Evolutionary conservation across 768 basidiomycete species (phyloP).

Genomic region (Ramaria sp.): DNA sequence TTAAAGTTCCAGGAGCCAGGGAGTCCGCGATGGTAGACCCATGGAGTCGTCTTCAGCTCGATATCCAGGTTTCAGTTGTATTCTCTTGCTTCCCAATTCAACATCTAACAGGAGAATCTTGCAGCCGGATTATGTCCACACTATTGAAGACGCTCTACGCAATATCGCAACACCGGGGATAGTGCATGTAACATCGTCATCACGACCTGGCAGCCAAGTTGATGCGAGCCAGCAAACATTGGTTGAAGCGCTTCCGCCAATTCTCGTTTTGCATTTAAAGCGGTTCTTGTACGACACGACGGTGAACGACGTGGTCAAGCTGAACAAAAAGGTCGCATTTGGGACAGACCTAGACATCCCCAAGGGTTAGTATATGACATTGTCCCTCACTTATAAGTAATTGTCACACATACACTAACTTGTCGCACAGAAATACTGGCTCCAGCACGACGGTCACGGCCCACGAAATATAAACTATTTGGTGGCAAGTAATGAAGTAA

Average conservation of each 20-base stretch:
- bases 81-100: not conserved
- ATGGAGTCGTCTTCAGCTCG: conserved; percentile 79
- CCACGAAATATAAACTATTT: conserved; percentile 68
- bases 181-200: conserved; percentile 59
- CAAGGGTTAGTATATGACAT: conserved; percentile 33
- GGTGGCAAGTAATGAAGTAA: conserved; percentile 44
- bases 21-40: conserved; percentile 88
- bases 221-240: conserved; percentile 68
- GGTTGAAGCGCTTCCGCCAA: conserved; percentile 74
- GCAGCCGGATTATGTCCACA: conserved; percentile 61
- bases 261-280: conserved; percentile 84
- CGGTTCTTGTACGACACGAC: conserved; percentile 78
- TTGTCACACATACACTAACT: not conserved
- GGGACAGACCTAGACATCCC: conserved; percentile 70
- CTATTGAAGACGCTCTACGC: conserved; percentile 74
- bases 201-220: conserved; percentile 44
- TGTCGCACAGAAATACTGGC: conserved; percentile 46
- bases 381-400: not conserved
- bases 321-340: conserved; percentile 72
- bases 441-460: conserved; percentile 32
- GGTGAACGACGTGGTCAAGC: conserved; percentile 74
- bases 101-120: conserved; percentile 5
- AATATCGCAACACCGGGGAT: conserved; percentile 71
- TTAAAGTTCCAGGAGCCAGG: conserved; percentile 70
- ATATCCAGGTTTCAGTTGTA: conserved; percentile 60